Evolutionary conservation across 139 green algal genomes (phyloP), one percentile per base, ranked within the genome.

Genomic region (Spirogloea muscicola): DNA sequence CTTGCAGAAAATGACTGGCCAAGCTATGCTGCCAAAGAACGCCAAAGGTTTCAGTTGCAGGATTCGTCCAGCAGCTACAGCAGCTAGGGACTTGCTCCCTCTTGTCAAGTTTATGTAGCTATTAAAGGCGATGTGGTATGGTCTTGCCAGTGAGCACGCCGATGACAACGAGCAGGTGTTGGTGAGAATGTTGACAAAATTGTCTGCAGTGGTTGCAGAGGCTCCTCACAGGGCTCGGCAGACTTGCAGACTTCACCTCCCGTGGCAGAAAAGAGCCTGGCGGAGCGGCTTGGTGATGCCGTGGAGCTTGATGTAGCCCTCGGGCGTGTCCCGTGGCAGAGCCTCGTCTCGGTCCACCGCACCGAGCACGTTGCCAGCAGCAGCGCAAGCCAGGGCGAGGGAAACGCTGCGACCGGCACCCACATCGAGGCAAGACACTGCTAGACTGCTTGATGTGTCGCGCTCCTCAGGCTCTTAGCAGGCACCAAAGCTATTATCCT

Each of bases 261-360:
- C 10, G 43, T 25, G 43, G 43, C 10, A 13, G 55, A 64, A 16
- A 13, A 10, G 13, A 72, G 39, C 49, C 31, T 72, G 7, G 31
- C 3, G 49, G n/a, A 76, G 25, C 68, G 42, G 33, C 49, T 76
- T 27, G 68, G 3, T 13, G 3, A 10, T 33, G 68, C 68, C 16
- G 10, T 16, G 21, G 68, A 76, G 49, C 68, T 63, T 49, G 68
- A 76, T 31, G 34, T 76, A 5, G 21, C 7, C 5, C 10, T 38
- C 3, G 65, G 34, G 3, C 10, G 44, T 5, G 25, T 76, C 18
- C 2, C 42, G 16, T 76, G 68, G 68, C 27, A 13, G 25, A 27
- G 18, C 6, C 43, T 76, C 27, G 68, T 40, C 29, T 29, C 68
- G 7, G 16, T 76, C 10, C 49, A 72, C 49, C 68, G 68, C 33